Evolutionary conservation across 768 basidiomycete species (phyloP).

Genomic region (Hemileccinum rubropunctum): DNA sequence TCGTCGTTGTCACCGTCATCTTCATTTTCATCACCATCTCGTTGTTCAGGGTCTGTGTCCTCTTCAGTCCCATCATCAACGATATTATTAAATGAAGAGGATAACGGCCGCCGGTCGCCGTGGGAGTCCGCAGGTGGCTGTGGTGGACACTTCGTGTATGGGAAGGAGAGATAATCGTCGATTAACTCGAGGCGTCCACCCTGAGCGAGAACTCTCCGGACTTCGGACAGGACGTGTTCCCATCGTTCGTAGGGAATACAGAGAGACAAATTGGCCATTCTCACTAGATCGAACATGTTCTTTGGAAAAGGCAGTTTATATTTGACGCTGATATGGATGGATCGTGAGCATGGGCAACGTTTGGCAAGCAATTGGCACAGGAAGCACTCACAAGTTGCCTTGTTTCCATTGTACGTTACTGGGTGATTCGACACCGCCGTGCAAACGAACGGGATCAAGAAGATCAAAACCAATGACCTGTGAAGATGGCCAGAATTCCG

Average conservation of each 20-base stretch:
- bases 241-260: slow-evolving; percentile 61
- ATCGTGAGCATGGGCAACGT: slow-evolving; percentile 9
- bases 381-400: slow-evolving; percentile 63
- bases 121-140: slow-evolving; percentile 12
- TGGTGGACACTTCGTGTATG: slow-evolving; percentile 40
- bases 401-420: slow-evolving; percentile 47
- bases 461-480: slow-evolving; percentile 67
- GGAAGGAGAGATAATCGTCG: slow-evolving; percentile 69
- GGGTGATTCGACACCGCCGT: slow-evolving; percentile 38
- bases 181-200: slow-evolving; percentile 71
- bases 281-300: slow-evolving; percentile 65
- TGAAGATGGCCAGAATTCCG: slow-evolving; percentile 57
- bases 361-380: not conserved
- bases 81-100: slow-evolving; percentile 21
- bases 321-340: slow-evolving; percentile 40
- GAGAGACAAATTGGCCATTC: slow-evolving; percentile 66
- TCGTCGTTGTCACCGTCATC: slow-evolving; percentile 7
- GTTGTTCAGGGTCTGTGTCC: slow-evolving; percentile 16
- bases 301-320: slow-evolving; percentile 59
- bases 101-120: not conserved
- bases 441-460: slow-evolving; percentile 35
- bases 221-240: slow-evolving; percentile 58
- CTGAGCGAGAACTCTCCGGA: slow-evolving; percentile 54
- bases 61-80: slow-evolving; percentile 19
- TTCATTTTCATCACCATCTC: not conserved